phyloP scores from a whole-genome alignment of 257 asterid genomes.

The Forsythia suspensa region DNA sequence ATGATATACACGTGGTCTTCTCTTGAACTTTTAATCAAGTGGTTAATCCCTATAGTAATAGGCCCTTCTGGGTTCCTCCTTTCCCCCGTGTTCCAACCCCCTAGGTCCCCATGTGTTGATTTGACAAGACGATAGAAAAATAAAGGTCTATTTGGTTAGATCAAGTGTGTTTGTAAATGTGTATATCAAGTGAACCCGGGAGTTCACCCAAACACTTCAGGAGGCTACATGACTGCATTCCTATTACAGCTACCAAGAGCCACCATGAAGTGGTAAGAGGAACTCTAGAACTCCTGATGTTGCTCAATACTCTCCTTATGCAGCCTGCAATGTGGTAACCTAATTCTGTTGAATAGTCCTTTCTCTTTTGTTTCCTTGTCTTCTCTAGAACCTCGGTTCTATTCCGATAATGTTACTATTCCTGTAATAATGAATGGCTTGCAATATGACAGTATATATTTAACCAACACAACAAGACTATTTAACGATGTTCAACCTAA shows the following conservation, averaged over 20 bases:
- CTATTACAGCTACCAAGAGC: not conserved
- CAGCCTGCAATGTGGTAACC: not conserved
- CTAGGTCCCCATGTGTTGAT: not conserved
- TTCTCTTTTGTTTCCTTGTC: not conserved
- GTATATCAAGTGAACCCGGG: not conserved
- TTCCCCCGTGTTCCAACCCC: too few relatives aligned
- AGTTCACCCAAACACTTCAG: conserved; percentile 42
- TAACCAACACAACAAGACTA: too few relatives aligned
- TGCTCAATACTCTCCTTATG: not conserved
- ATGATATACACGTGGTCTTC: too few relatives aligned
- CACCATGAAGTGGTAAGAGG: conserved; percentile 31
- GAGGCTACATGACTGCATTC: not conserved
- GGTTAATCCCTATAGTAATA: too few relatives aligned
- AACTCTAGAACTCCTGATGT: conserved; percentile 36
- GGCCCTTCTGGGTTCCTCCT: too few relatives aligned
- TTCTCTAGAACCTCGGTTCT: not conserved
- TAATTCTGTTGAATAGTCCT: not conserved
- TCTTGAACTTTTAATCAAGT: too few relatives aligned
- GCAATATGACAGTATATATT: not conserved
- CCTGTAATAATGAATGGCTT: not conserved
- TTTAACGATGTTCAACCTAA: too few relatives aligned
- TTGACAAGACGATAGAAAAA: not conserved
- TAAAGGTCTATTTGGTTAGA: not conserved
- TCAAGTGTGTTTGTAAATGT: not conserved
- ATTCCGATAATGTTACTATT: not conserved